Evolutionary conservation across 1,284 basidiomycete genomes (phyloP).

Genomic region (Malassezia restricta): DNA sequence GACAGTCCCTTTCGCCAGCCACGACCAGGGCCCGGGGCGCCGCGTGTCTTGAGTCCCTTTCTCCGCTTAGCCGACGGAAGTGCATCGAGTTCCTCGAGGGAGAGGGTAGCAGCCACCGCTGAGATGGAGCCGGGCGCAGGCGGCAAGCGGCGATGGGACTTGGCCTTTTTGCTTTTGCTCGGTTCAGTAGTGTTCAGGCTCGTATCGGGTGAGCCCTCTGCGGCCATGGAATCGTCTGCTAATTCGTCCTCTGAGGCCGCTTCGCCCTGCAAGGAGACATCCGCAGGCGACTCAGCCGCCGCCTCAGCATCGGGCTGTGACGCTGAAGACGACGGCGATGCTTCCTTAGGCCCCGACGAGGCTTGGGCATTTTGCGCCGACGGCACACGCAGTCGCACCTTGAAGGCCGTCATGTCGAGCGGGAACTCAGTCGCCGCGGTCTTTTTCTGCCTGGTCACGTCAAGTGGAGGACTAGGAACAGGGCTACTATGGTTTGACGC

Average conservation of each 20-base stretch:
- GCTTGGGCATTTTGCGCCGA: background rate
- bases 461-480: too few relatives aligned
- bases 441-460: background rate
- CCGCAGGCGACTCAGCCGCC: background rate
- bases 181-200: background rate
- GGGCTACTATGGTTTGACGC: background rate
- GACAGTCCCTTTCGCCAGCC: conserved; percentile 43
- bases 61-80: conserved; percentile 40
- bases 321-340: background rate
- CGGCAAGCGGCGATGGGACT: background rate
- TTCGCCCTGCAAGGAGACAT: background rate
- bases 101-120: conserved; percentile 18
- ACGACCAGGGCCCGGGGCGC: conserved; percentile 39
- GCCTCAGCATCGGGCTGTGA: background rate
- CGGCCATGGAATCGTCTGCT: background rate
- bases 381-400: conserved; percentile 16
- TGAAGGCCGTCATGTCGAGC: conserved; percentile 8
- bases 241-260: conserved; percentile 2
- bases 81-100: conserved; percentile 39
- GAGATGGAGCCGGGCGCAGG: conserved; percentile 7
- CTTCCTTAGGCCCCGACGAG: background rate
- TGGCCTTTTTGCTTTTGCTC: background rate
- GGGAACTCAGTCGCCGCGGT: background rate
- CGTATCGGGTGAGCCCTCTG: background rate
- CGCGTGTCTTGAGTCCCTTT: conserved; percentile 36